A percentile compares a stretch with the other conserved stretches of the same genome.
These are phyloP conservation scores for Spinacia oleracea DNA, from an alignment of 179 eudicot species.

Conservation along the genomic window DNA sequence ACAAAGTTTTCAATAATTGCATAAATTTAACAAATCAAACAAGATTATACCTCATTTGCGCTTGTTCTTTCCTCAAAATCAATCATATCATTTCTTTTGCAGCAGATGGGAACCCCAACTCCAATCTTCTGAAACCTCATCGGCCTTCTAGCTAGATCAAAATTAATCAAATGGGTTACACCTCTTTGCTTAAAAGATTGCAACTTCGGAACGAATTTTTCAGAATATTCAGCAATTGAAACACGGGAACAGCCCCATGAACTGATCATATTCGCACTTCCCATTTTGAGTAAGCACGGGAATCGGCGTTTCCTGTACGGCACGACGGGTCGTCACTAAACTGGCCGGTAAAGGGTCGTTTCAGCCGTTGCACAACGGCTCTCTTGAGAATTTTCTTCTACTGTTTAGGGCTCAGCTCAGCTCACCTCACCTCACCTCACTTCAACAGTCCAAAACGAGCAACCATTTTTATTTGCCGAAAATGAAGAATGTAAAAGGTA, in stretches of 20 bases:
- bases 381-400: neutral
- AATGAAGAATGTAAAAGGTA: too few relatives aligned
- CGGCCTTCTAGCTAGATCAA: neutral
- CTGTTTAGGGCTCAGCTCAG: too few relatives aligned
- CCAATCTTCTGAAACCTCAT: constrained; percentile 12
- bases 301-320: too few relatives aligned
- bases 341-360: neutral
- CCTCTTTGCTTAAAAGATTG: constrained; percentile 22
- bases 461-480: too few relatives aligned
- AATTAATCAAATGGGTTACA: constrained; percentile 18
- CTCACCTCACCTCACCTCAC: too few relatives aligned
- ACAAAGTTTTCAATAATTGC: neutral
- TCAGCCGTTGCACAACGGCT: neutral
- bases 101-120: constrained; percentile 16
- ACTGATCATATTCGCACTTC: neutral
- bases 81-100: constrained; percentile 28
- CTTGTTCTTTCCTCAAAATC: constrained; percentile 76
- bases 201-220: constrained; percentile 14
- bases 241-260: constrained; percentile 18
- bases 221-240: constrained; percentile 13
- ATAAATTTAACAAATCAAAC: neutral
- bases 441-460: too few relatives aligned
- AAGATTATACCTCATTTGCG: constrained; percentile 71
- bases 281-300: constrained; percentile 15
- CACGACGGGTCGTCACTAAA: neutral